Base-by-base conservation (phyloP, 331 rosid genomes). In the Acacia concinna region DNA sequence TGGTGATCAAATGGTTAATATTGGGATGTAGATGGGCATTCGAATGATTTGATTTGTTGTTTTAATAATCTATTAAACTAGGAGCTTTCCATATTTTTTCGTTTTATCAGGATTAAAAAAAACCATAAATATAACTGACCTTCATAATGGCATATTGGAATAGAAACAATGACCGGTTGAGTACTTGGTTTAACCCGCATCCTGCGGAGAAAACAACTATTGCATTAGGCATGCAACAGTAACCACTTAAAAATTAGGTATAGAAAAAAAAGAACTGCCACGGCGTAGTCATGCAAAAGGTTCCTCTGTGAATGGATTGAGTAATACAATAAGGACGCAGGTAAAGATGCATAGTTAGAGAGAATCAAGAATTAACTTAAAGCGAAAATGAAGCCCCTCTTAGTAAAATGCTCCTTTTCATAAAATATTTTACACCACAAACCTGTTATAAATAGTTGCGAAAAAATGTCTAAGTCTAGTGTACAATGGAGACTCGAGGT, bases 101-200 rank as follows among this genome's bases (percentile, higher is more conserved):
- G 44, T 73, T 47, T 59, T 27, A 23, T 34, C 41, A 57, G 37
- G 54, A 54, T 35, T 47, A 71, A 64, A 64, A 69, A 71, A 75
- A 57, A 68, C 20, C 71, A 46, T 23, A 75, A 68, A 70, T 57
- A 72, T 69, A 83, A 80, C 94, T 84, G 59, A 94, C 97, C 97
- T 32, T 94, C 98, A 80, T 92, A 92, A 82, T 94, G 96, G 89
- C 97, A 94, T 83, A 89, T 85, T 34, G 98, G 97, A 74, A 94
- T 5, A 56, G 97, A 89, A 82, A 94, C 88, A 82, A 92, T 88
- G 83, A 85, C 90, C 3, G 97, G 88, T 81, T 88, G 90, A 8
- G 69, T 74, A 69, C 82, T 77, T 57, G 97, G 82, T 81, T 91
- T 89, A 83, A 91, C 91, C 87, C 87, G 89, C 97, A 94, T 91